A percentile compares a stretch with the other conserved stretches of the same genome.
Conservation (phyloP, 495 filamentous ascomycete species). For the Penicillium turbatum region DNA sequence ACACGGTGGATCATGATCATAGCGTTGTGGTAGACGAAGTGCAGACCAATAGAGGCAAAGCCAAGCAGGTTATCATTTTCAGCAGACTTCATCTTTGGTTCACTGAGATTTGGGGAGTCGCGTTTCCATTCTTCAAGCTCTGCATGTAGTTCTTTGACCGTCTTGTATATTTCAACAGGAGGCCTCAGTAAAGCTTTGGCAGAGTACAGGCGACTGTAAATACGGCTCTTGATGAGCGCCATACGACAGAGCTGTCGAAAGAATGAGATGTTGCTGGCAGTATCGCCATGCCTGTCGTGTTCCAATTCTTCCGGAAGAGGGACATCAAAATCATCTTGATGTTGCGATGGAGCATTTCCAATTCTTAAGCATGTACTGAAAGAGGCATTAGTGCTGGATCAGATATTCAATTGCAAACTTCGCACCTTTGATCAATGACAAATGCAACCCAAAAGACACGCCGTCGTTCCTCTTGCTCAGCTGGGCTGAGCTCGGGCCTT, state of each 20-base stretch:
- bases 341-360: constrained; percentile 83
- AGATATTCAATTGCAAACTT: background rate
- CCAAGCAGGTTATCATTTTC: constrained; percentile 80
- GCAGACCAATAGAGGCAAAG: constrained; percentile 80
- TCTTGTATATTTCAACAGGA: constrained; percentile 78
- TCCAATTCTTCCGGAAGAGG: constrained; percentile 76
- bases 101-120: constrained; percentile 66
- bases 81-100: constrained; percentile 76
- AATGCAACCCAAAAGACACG: constrained; percentile 98
- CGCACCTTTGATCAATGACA: constrained; percentile 82
- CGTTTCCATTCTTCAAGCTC: constrained; percentile 91
- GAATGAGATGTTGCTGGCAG: constrained; percentile 71
- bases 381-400: background rate
- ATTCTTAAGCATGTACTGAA: constrained; percentile 73
- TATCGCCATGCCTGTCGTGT: constrained; percentile 68
- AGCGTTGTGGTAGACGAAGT: constrained; percentile 94
- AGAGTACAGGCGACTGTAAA: constrained; percentile 85
- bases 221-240: constrained; percentile 81
- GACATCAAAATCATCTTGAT: constrained; percentile 95
- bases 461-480: constrained; percentile 88
- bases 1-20: constrained; percentile 95
- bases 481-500: constrained; percentile 74
- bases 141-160: constrained; percentile 80
- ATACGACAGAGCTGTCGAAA: constrained; percentile 88
- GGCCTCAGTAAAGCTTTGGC: constrained; percentile 79